Evolutionary conservation across 2,329 filamentous ascomycete genomes (phyloP).

Genomic region (Nemania serpens): DNA sequence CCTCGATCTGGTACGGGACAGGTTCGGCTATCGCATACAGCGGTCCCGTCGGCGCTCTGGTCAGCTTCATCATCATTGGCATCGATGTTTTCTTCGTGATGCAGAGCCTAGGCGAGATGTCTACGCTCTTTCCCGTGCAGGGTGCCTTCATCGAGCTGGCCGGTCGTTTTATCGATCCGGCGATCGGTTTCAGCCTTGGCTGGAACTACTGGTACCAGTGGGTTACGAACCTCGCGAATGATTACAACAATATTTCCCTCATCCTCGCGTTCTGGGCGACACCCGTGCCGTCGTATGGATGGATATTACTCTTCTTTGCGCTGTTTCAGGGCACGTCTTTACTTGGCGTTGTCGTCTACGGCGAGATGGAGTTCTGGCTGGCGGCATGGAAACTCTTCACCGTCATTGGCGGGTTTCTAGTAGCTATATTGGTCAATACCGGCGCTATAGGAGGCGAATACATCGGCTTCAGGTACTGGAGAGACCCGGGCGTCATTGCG

Average conservation of each 20-base stretch:
- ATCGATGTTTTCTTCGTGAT: conserved; percentile 47
- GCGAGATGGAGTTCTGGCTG: conserved; percentile 42
- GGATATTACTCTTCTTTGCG: conserved; percentile 52
- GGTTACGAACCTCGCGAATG: conserved; percentile 49
- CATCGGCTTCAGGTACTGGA: conserved; percentile 44
- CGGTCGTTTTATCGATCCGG: conserved; percentile 55
- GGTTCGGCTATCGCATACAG: conserved; percentile 40
- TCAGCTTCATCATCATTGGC: conserved; percentile 42
- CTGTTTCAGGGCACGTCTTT: conserved; percentile 49
- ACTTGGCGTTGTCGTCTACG: conserved; percentile 39
- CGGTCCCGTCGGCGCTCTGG: conserved; percentile 41
- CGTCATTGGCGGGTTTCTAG: conserved; percentile 41
- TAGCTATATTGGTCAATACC: conserved; percentile 43
- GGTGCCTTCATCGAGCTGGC: conserved; percentile 58
- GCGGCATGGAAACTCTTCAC: conserved; percentile 43
- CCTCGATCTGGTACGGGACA: conserved; percentile 39
- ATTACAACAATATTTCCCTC: conserved; percentile 52
- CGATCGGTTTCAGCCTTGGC: conserved; percentile 52
- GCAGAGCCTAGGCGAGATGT: conserved; percentile 61
- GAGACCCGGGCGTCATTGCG: conserved; percentile 42
- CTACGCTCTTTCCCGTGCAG: conserved; percentile 57
- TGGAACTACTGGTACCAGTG: conserved; percentile 56
- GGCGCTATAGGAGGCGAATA: conserved; percentile 44
- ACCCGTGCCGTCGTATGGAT: conserved; percentile 49
- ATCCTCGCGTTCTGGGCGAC: conserved; percentile 52